These are phyloP conservation scores for Stephania yunnanensis DNA, from an alignment of 164 flowering plant species.

Conservation along the genomic window DNA sequence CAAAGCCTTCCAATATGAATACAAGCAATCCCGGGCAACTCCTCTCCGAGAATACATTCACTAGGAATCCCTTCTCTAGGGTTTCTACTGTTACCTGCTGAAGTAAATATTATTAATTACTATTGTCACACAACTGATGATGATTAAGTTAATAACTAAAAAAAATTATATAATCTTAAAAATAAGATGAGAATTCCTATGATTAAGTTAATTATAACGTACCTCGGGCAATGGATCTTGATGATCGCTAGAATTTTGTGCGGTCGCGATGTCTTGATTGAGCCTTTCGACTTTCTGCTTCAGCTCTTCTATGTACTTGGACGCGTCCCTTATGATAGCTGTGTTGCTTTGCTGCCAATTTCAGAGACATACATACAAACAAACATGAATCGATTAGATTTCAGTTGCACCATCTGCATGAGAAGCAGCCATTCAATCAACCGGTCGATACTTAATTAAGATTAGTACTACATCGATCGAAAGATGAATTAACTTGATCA, in stretches of 20 bases:
- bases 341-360: conserved; percentile 47
- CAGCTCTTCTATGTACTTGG: conserved; percentile 71
- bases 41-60: conserved; percentile 50
- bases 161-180: no score
- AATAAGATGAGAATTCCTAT: no score
- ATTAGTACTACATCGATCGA: no score
- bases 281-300: conserved; percentile 70
- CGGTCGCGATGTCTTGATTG: conserved; percentile 49
- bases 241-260: conserved; percentile 20
- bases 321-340: conserved; percentile 76
- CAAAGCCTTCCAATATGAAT: conserved; percentile 62
- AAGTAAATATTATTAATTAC: neutral
- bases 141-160: no score
- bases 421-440: neutral
- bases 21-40: conserved; percentile 67
- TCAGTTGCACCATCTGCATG: conserved; percentile 6
- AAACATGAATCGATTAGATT: neutral
- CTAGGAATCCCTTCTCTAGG: conserved; percentile 58
- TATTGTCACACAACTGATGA: no score
- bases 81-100: conserved; percentile 62
- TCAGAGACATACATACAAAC: neutral
- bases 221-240: conserved; percentile 38
- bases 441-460: no score
- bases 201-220: neutral
- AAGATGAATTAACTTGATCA: no score